These are phyloP conservation scores for Cyclospora cayetanensis DNA, from an alignment of 169 alveolate species.

Conservation along the genomic window DNA sequence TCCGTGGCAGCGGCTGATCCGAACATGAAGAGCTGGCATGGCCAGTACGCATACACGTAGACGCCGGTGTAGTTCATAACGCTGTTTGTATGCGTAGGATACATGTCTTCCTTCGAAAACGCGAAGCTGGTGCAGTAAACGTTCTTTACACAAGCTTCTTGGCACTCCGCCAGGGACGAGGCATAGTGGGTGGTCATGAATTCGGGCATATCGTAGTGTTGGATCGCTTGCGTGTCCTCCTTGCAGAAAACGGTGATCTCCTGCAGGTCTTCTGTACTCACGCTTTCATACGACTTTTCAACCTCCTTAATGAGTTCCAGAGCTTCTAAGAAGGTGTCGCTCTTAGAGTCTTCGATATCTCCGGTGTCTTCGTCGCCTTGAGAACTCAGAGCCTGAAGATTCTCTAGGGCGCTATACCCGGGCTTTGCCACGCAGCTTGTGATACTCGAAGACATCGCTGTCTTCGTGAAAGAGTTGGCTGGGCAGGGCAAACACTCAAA, in stretches of 20 bases:
- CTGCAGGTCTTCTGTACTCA: conserved; percentile 16
- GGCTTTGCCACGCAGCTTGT: conserved; percentile 68
- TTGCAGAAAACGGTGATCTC: conserved; percentile 40
- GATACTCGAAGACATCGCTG: conserved; percentile 59
- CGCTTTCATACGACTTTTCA: conserved; percentile 6
- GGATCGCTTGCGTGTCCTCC: conserved; percentile 24
- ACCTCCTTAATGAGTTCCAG: conserved; percentile 59
- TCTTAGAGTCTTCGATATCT: background rate
- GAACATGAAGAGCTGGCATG: conserved; percentile 60
- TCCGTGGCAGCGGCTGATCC: conserved; percentile 63
- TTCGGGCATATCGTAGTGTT: conserved; percentile 66
- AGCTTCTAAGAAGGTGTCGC: conserved; percentile 40
- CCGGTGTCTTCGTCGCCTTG: conserved; percentile 7
- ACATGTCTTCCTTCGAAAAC: conserved; percentile 48
- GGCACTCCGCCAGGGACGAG: conserved; percentile 38
- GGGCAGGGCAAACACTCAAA: conserved; percentile 70
- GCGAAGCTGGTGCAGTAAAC: conserved; percentile 70
- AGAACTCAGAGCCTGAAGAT: conserved; percentile 22
- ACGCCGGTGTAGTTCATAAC: conserved; percentile 69
- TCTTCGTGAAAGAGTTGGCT: conserved; percentile 47
- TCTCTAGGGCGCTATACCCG: conserved; percentile 58
- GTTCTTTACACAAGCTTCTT: conserved; percentile 45
- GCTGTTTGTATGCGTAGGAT: conserved; percentile 34
- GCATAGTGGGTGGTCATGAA: conserved; percentile 56
- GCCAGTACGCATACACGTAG: conserved; percentile 35